Evolutionary conservation across 1,139 yeast species (phyloP).

Genomic region (Yamadazyma siamensis): DNA sequence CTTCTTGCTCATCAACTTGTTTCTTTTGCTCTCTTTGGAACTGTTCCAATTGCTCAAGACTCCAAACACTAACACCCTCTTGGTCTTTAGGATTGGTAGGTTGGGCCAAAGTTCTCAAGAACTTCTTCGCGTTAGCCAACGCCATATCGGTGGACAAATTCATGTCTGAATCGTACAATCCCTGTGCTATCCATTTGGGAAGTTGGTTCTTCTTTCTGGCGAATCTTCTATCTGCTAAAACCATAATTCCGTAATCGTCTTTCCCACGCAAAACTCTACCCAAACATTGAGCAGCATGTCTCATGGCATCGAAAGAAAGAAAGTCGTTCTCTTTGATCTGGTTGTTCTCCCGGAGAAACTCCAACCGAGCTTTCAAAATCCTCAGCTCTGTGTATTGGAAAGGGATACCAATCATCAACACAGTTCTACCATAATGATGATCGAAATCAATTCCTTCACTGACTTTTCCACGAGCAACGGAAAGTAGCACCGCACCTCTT

Average conservation of each 20-base stretch:
- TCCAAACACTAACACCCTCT: conserved; percentile 96
- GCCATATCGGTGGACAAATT: conserved; percentile 98
- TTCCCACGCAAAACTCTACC: conserved; percentile 97
- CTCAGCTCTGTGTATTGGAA: conserved; percentile 98
- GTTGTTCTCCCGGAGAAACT: conserved; percentile 87
- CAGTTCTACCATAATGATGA: conserved; percentile 97
- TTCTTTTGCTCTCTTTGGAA: conserved; percentile 54
- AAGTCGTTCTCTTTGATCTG: conserved; percentile 93
- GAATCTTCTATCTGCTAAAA: conserved; percentile 90
- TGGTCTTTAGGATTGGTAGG: conserved; percentile 89
- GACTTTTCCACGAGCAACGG: conserved; percentile 98
- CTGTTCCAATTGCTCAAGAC: conserved; percentile 59
- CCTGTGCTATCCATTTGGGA: conserved; percentile 97
- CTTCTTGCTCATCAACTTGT: conserved; percentile 4
- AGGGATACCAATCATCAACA: conserved; percentile 97
- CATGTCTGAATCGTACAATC: conserved; percentile 83
- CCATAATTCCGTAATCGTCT: conserved; percentile 98
- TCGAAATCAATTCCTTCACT: conserved; percentile 99
- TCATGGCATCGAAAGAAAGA: conserved; percentile 96
- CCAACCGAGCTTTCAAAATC: conserved; percentile 89
- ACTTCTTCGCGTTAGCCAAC: conserved; percentile 88
- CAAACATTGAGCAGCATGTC: conserved; percentile 98
- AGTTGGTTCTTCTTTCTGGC: conserved; percentile 80
- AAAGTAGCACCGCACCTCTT: conserved; percentile 90
- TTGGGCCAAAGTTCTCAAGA: conserved; percentile 89